Conservation (phyloP, 176 grass and related monocot genomes). For the Avena sativa region DNA sequence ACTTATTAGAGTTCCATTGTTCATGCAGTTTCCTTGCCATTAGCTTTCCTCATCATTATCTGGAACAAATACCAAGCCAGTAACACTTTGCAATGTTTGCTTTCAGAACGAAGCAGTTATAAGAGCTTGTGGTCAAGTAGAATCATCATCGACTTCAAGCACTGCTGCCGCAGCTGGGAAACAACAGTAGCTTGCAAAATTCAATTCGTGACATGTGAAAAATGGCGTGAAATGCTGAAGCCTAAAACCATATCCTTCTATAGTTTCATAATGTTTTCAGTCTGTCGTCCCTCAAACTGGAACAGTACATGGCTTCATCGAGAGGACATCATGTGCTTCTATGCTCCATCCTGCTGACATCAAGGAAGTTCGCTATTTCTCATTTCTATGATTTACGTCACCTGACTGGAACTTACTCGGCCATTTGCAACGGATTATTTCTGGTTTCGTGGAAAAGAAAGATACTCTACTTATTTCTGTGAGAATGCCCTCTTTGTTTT, state of each 20-base stretch:
- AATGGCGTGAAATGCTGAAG: conserved; percentile 16
- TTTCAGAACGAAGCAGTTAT: conserved; percentile 63
- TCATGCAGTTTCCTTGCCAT: not conserved
- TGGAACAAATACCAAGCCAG: not conserved
- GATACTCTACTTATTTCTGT: not conserved
- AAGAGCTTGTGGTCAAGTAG: conserved; percentile 48
- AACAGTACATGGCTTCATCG: conserved; percentile 23
- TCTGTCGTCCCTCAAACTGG: conserved; percentile 32
- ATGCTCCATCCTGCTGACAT: conserved; percentile 41
- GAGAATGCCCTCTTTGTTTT: not conserved
- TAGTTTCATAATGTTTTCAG: conserved; percentile 14
- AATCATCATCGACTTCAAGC: conserved; percentile 35
- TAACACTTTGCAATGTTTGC: conserved; percentile 15
- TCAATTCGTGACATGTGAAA: conserved; percentile 4
- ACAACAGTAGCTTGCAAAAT: conserved; percentile 34
- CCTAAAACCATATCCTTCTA: not conserved
- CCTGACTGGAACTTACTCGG: not conserved
- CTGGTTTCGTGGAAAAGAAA: not conserved
- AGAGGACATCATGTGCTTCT: conserved; percentile 37
- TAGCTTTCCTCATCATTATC: not conserved
- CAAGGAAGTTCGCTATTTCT: not conserved
- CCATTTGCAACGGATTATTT: not conserved
- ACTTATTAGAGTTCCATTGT: not conserved
- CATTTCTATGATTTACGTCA: not conserved
- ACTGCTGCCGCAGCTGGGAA: not conserved